These are phyloP conservation scores for Athelia sp. DNA, from an alignment of 1,284 basidiomycete species.

Conservation along the genomic window DNA sequence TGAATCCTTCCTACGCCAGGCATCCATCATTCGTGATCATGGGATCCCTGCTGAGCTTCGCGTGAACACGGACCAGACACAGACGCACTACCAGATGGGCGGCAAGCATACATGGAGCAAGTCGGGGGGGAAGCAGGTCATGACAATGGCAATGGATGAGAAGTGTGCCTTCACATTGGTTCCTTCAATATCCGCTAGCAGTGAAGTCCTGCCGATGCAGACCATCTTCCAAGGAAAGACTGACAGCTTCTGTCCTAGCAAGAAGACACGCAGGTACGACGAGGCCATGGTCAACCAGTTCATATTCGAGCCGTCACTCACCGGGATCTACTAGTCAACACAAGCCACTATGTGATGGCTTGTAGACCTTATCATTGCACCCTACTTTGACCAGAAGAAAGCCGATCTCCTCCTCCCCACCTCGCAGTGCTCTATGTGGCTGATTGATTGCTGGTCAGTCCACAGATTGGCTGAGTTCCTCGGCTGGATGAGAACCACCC, in stretches of 20 bases:
- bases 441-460: slow-evolving; percentile 21
- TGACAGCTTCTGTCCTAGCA: background rate
- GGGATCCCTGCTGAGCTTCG: slow-evolving; percentile 13
- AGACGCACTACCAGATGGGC: slow-evolving; percentile 17
- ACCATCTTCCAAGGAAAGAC: slow-evolving; percentile 17
- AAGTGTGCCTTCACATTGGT: slow-evolving; percentile 29
- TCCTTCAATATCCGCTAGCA: slow-evolving; percentile 20
- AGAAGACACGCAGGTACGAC: background rate
- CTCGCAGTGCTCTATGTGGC: slow-evolving; percentile 12
- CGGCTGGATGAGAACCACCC: slow-evolving; percentile 17
- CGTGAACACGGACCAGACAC: slow-evolving; percentile 28
- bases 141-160: slow-evolving; percentile 22
- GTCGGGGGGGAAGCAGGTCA: slow-evolving; percentile 22
- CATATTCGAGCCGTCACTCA: slow-evolving; percentile 14
- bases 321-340: slow-evolving; percentile 17
- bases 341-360: slow-evolving; percentile 11
- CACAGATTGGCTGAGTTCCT: slow-evolving; percentile 19
- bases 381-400: slow-evolving; percentile 13
- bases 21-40: slow-evolving; percentile 13
- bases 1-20: slow-evolving; percentile 13
- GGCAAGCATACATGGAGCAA: slow-evolving; percentile 17
- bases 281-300: slow-evolving; percentile 10
- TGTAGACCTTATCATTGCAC: slow-evolving; percentile 17
- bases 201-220: slow-evolving; percentile 25
- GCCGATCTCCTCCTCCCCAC: slow-evolving; percentile 5